These are phyloP conservation scores for Pyronema omphalodes DNA, from an alignment of 495 filamentous ascomycete species.

Conservation along the genomic window DNA sequence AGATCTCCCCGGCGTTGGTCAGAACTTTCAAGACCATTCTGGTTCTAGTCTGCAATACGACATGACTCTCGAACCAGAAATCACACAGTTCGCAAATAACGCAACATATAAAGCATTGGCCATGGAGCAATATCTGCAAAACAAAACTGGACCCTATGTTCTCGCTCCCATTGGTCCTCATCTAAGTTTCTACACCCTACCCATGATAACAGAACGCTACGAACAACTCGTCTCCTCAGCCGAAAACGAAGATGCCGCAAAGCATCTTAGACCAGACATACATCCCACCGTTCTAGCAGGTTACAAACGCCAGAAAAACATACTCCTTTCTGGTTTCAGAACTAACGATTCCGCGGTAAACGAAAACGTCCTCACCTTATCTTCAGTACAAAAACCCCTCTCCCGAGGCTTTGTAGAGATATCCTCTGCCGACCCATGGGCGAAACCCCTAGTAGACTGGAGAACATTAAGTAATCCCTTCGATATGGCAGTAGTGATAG, in stretches of 20 bases:
- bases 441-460: slow-evolving; percentile 23
- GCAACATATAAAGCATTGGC: slow-evolving; percentile 27
- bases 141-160: slow-evolving; percentile 25
- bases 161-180: slow-evolving; percentile 3
- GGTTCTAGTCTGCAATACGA: not conserved
- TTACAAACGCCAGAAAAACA: slow-evolving; percentile 16
- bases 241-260: not conserved
- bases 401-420: slow-evolving; percentile 25
- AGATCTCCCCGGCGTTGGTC: slow-evolving; percentile 31
- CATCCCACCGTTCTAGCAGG: slow-evolving; percentile 26
- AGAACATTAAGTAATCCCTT: slow-evolving; percentile 25
- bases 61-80: slow-evolving; percentile 7
- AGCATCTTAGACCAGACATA: slow-evolving; percentile 23
- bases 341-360: not conserved
- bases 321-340: not conserved
- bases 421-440: slow-evolving; percentile 22
- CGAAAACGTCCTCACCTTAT: not conserved
- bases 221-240: not conserved
- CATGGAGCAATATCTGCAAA: slow-evolving; percentile 24
- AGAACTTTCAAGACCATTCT: slow-evolving; percentile 31
- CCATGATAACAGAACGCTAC: not conserved
- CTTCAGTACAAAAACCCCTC: not conserved
- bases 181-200: not conserved
- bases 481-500: slow-evolving; percentile 11
- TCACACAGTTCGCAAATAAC: slow-evolving; percentile 17